Evolutionary conservation across 2,329 filamentous ascomycete species (phyloP).

Genomic region (Aschersonia sp.): DNA sequence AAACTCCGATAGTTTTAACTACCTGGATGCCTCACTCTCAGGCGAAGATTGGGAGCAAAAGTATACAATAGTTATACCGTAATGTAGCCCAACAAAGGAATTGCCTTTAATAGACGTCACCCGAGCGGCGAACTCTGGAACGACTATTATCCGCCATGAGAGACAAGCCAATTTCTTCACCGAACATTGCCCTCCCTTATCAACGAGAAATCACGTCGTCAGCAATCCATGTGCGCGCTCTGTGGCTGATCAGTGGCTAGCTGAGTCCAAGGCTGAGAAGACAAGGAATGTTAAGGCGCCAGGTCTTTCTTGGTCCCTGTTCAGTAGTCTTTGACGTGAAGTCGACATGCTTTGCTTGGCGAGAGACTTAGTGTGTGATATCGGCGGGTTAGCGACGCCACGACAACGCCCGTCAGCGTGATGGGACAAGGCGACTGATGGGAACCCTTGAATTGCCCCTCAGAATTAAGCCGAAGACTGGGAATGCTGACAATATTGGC

Average conservation of each 20-base stretch:
- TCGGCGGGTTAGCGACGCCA: neutral
- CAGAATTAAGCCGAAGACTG: too few species aligned
- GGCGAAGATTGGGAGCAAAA: too few species aligned
- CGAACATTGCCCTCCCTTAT: too few species aligned
- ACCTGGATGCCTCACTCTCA: too few species aligned
- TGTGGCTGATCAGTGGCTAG: neutral
- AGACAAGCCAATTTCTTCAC: too few species aligned
- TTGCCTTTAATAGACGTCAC: too few species aligned
- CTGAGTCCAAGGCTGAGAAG: neutral
- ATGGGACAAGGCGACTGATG: neutral
- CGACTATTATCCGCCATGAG: too few species aligned
- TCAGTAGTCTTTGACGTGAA: neutral
- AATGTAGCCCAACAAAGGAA: too few species aligned
- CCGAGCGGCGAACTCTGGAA: too few species aligned
- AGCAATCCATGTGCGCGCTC: neutral
- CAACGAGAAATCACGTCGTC: neutral
- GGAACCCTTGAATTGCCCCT: neutral
- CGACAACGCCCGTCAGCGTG: neutral
- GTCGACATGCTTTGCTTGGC: neutral
- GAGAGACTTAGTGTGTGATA: neutral
- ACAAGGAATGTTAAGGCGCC: neutral
- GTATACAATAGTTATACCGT: too few species aligned
- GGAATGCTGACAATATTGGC: neutral
- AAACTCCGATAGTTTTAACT: too few species aligned
- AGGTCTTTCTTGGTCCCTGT: neutral